phyloP scores from a whole-genome alignment of 192 early-diverging fungal genomes.

The Obelidium mucronatum region DNA sequence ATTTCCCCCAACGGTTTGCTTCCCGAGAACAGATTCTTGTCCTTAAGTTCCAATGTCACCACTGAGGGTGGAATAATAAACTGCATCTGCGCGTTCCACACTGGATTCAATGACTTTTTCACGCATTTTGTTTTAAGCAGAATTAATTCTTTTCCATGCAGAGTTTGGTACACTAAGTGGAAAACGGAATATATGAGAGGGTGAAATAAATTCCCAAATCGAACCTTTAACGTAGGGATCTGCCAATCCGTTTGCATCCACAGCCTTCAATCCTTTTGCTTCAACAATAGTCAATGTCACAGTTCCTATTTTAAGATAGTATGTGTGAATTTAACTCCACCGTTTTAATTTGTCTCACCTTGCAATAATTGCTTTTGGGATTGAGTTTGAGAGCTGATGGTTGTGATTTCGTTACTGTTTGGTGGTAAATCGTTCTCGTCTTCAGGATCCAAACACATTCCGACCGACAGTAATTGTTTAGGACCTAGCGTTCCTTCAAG shows the following conservation, averaged over 20 bases:
- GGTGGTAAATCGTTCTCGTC: not conserved
- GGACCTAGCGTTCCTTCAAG: no score
- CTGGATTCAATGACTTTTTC: constrained; percentile 74
- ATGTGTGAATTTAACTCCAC: no score
- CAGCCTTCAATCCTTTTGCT: constrained; percentile 63
- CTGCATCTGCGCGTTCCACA: constrained; percentile 57
- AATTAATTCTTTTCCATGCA: constrained; percentile 62
- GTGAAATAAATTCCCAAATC: no score
- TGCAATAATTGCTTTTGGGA: no score
- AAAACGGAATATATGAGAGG: no score
- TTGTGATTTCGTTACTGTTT: no score
- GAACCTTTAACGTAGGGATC: constrained; percentile 71
- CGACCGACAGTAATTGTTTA: no score
- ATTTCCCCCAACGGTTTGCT: constrained; percentile 72
- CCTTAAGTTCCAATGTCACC: constrained; percentile 68
- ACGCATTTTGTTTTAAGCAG: constrained; percentile 71
- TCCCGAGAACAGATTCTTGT: constrained; percentile 71
- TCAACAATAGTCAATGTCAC: constrained; percentile 50
- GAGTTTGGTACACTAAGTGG: no score
- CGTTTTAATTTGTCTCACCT: no score
- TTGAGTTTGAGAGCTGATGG: no score
- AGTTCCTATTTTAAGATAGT: constrained; percentile 6
- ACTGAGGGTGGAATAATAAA: constrained; percentile 42
- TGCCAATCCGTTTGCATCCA: constrained; percentile 67
- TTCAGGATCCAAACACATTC: constrained; percentile 6